Conservation (phyloP, 2,329 filamentous ascomycete species). For the Plenodomus tracheiphilus region DNA sequence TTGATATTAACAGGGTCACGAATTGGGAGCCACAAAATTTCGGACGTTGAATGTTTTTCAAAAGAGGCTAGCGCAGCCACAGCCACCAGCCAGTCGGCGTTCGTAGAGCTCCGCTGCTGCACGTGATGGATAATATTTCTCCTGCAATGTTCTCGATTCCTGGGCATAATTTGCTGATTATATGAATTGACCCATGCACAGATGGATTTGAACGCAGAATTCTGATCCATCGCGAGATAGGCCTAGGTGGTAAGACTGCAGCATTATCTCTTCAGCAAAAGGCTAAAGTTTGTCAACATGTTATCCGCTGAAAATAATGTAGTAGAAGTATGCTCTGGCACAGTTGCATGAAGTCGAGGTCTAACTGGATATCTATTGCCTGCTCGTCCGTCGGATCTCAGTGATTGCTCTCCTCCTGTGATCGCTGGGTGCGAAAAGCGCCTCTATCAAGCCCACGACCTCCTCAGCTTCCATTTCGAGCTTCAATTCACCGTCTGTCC, state of each 20-base stretch:
- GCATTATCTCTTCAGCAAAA: too few species aligned
- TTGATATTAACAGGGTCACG: constrained; percentile 3
- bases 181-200: too few species aligned
- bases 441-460: constrained; percentile 65
- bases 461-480: constrained; percentile 65
- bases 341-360: neutral
- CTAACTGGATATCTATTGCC: constrained; percentile 12
- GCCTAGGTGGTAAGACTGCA: too few species aligned
- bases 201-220: too few species aligned
- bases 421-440: constrained; percentile 66
- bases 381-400: constrained; percentile 52
- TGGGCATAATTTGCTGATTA: too few species aligned
- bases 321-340: neutral
- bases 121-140: too few species aligned
- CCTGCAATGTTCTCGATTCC: too few species aligned
- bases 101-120: constrained; percentile 19
- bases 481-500: constrained; percentile 66
- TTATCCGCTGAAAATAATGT: neutral
- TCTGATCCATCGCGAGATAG: too few species aligned
- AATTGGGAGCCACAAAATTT: constrained; percentile 29
- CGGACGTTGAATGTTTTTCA: constrained; percentile 28
- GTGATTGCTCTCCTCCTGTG: constrained; percentile 61
- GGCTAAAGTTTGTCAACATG: neutral
- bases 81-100: constrained; percentile 24
- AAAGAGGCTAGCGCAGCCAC: constrained; percentile 26